phyloP scores from a whole-genome alignment of 345 rosid genomes.

The Syzygium jambos region DNA sequence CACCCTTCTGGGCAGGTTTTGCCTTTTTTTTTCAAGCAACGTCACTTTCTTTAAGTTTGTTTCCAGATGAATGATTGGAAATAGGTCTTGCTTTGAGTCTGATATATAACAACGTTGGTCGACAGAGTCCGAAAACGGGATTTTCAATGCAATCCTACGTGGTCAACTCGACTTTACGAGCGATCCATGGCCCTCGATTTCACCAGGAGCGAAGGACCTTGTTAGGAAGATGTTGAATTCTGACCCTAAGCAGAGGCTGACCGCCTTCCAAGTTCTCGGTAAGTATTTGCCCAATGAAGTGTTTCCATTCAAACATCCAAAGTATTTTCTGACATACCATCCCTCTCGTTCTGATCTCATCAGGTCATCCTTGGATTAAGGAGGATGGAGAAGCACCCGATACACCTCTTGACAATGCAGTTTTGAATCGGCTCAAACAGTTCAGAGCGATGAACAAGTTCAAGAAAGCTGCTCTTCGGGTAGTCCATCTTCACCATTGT shows the following conservation, averaged over 20 bases:
- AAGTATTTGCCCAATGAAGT: not conserved
- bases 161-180: conserved; percentile 75
- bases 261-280: conserved; percentile 90
- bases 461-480: conserved; percentile 72
- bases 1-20: conserved; percentile 95
- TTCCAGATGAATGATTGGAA: not conserved
- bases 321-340: not conserved
- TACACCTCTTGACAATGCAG: conserved; percentile 57
- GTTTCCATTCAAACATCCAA: not conserved
- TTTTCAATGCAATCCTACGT: conserved; percentile 79
- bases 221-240: conserved; percentile 85
- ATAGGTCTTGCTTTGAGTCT: not conserved
- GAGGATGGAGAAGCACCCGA: conserved; percentile 75
- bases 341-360: not conserved
- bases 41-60: not conserved
- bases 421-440: conserved; percentile 51
- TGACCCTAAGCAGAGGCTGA: conserved; percentile 82
- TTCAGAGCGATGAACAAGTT: conserved; percentile 61
- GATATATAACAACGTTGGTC: not conserved
- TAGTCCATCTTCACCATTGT: conserved; percentile 1
- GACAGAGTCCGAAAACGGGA: conserved; percentile 90
- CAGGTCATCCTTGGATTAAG: conserved; percentile 65
- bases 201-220: conserved; percentile 83
- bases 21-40: not conserved
- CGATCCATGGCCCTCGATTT: conserved; percentile 95